Base-by-base conservation (phyloP, 106 monocot species). In the Allium sativum region DNA sequence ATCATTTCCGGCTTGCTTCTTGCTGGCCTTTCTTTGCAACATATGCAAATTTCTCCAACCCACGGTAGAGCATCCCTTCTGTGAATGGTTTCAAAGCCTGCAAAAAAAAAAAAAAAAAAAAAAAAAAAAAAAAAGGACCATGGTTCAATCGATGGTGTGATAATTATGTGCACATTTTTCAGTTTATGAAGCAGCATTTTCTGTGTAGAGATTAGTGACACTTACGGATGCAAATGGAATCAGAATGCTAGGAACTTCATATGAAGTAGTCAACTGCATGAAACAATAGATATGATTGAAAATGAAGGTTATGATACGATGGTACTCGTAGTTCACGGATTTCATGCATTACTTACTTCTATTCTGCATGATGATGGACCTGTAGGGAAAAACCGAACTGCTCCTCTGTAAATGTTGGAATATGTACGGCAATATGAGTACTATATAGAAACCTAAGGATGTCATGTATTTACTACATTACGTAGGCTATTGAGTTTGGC, bases 41-140 rank as follows among this genome's bases (percentile, higher is more conserved):
- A 0, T 42, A 43, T 0, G 74, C 81, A 56, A 96, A 96, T 42
- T 58, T 71, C 20, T 87, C 75, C 78, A 96, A 74, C 46, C 87
- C 84, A 9, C 69, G 70, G 7, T 54, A 56, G 69, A 96, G 90
- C 53, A 96, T 58, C 14, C 81, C 59, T 79, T 84, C 81, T 0
- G 82, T 55, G 48, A 87, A 84, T 7, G 95, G 95, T 60, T 87
- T 90, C 68, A 96, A 19, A 67, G 90, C 87, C 95, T 96, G 70
- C 9, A 74, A 22, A 65, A 69, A 59, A 8, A 13, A 21, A 59
- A 67, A 11, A 12, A n/a, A 42, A 22, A 48, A 12, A 20, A 43
- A 46, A n/a, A 13, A 7, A 7, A 62, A 13, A 45, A 13, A 44
- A 16, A 40, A 40, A 14, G 20, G 4, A 13, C 13, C 16, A 52